Conservation (phyloP, 2,329 filamentous ascomycete genomes). For the Chalaropsis ovoidea region DNA sequence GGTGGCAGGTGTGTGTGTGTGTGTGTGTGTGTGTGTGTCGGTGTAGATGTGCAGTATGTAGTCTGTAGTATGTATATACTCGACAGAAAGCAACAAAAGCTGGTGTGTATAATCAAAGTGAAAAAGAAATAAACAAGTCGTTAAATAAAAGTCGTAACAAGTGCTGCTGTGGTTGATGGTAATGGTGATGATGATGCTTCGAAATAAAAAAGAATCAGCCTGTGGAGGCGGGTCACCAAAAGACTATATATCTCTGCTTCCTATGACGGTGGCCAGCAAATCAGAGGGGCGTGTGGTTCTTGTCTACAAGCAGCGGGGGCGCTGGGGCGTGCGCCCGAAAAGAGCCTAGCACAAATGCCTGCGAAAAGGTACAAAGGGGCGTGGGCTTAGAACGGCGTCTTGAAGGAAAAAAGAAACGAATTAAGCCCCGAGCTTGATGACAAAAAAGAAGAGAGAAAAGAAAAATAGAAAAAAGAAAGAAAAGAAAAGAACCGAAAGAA, state of each 20-base stretch:
- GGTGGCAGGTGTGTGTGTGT: neutral
- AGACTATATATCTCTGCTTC: slow-evolving; percentile 7
- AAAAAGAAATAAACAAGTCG: slow-evolving; percentile 7
- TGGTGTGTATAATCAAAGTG: neutral
- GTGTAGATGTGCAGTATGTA: neutral
- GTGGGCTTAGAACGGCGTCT: neutral
- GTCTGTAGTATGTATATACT: neutral
- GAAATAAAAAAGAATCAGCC: neutral
- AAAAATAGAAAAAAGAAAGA: neutral
- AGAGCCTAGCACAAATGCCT: too few relatives aligned
- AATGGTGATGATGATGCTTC: neutral
- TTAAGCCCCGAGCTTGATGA: neutral
- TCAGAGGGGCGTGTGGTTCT: too few relatives aligned
- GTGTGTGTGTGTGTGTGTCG: neutral
- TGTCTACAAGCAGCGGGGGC: neutral
- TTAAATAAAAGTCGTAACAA: neutral
- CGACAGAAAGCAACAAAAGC: neutral
- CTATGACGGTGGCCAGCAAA: slow-evolving; percentile 1
- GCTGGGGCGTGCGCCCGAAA: neutral
- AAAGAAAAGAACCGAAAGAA: neutral
- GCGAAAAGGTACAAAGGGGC: neutral
- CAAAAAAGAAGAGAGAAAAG: neutral
- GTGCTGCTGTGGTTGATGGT: neutral
- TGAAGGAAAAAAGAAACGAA: neutral
- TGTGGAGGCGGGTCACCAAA: neutral